A percentile compares a stretch with the other conserved stretches of the same genome.
phyloP scores from a whole-genome alignment of 805 yeast genomes.

The Candida khao-thaluensis region DNA sequence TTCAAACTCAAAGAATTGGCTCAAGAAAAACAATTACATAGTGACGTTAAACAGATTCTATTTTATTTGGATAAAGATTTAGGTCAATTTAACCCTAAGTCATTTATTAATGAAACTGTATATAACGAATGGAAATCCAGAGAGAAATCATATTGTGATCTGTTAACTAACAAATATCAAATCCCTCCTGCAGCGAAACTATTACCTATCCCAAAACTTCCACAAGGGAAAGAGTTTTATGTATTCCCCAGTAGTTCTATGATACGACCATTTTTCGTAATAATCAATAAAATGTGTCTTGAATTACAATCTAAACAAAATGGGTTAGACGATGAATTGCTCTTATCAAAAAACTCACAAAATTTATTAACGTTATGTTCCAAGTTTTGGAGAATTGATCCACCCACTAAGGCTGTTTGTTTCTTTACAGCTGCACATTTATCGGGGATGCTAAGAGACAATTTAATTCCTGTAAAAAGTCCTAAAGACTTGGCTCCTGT shows the following conservation, averaged over 20 bases:
- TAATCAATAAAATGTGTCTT: conserved; percentile 44
- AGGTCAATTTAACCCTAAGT: conserved; percentile 36
- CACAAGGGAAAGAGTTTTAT: conserved; percentile 37
- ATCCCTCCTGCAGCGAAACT: conserved; percentile 33
- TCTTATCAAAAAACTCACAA: conserved; percentile 40
- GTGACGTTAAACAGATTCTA: conserved; percentile 32
- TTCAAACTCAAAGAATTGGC: conserved; percentile 39
- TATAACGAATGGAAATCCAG: conserved; percentile 35
- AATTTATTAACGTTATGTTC: conserved; percentile 46
- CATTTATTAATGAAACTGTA: conserved; percentile 22
- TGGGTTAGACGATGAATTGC: conserved; percentile 17
- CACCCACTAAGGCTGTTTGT: conserved; percentile 48
- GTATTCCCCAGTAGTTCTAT: conserved; percentile 32
- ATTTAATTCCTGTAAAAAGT: conserved; percentile 16
- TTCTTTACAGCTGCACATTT: conserved; percentile 49
- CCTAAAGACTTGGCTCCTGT: conserved; percentile 30
- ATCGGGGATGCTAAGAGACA: conserved; percentile 31
- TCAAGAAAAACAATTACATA: conserved; percentile 38
- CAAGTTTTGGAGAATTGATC: conserved; percentile 58
- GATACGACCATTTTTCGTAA: conserved; percentile 39
- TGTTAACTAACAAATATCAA: conserved; percentile 27
- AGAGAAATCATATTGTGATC: conserved; percentile 24
- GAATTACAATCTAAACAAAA: conserved; percentile 10
- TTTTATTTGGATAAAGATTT: conserved; percentile 37
- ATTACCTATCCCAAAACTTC: conserved; percentile 30